These are phyloP conservation scores for Adansonia grandidieri DNA, from an alignment of 441 rosid genomes.

Conservation along the genomic window DNA sequence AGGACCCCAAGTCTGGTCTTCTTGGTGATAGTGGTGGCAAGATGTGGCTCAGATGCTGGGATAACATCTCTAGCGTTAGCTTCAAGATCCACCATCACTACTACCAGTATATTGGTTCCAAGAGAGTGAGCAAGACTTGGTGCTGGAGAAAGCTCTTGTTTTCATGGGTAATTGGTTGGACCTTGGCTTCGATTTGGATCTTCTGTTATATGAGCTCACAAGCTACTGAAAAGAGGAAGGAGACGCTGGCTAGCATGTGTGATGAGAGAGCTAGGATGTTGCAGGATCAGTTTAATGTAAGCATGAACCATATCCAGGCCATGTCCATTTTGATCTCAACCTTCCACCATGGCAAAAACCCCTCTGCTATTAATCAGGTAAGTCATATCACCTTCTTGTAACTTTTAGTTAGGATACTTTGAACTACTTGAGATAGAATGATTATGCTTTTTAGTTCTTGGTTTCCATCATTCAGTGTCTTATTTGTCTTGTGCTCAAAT, in stretches of 20 bases:
- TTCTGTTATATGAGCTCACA: conserved; percentile 70
- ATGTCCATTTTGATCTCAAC: conserved; percentile 92
- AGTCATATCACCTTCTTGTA: conserved; percentile 31
- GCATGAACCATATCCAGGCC: conserved; percentile 96
- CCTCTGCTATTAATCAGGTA: conserved; percentile 96
- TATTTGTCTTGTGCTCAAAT: conserved; percentile 1
- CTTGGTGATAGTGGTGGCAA: conserved; percentile 56
- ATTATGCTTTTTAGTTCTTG: conserved; percentile 24
- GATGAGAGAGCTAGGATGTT: conserved; percentile 97
- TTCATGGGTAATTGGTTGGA: conserved; percentile 68
- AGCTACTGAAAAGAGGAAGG: conserved; percentile 80
- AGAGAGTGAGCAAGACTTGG: conserved; percentile 57
- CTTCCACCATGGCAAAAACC: conserved; percentile 84
- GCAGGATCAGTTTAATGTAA: conserved; percentile 95
- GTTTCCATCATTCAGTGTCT: conserved; percentile 17
- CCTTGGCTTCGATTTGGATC: conserved; percentile 48
- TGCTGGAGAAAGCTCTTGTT: conserved; percentile 60
- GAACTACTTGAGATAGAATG: conserved; percentile 5
- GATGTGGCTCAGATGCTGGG: conserved; percentile 63
- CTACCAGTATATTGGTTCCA: conserved; percentile 63
- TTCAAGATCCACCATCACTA: conserved; percentile 62
- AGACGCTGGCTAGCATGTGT: conserved; percentile 79
- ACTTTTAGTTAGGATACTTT: conserved; percentile 9
- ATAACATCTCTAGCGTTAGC: conserved; percentile 45
- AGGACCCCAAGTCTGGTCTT: conserved; percentile 55